These are phyloP conservation scores for Geotrichum fermentans DNA, from an alignment of 1,139 yeast genomes.

Conservation along the genomic window DNA sequence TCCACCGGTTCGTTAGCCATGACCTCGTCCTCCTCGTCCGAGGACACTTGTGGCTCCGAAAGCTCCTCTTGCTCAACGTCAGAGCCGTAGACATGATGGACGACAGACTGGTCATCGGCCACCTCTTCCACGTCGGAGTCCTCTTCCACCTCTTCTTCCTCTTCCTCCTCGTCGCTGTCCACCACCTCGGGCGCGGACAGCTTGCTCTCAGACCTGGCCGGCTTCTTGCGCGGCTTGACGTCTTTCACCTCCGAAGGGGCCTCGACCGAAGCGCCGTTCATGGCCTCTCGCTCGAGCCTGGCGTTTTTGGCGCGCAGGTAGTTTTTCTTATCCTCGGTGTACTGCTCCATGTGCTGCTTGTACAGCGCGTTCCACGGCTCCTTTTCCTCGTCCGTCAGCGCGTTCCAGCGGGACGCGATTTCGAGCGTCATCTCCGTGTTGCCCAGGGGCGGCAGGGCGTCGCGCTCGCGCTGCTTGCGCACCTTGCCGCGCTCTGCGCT, in stretches of 20 bases:
- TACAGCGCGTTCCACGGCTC: conserved; percentile 73
- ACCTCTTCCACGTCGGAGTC: conserved; percentile 4
- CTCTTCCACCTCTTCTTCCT: conserved; percentile 8
- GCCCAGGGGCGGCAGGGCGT: conserved; percentile 57
- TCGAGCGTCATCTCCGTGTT: conserved; percentile 76
- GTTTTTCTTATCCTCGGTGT: conserved; percentile 59
- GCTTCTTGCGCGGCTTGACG: neutral
- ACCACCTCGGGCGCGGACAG: neutral
- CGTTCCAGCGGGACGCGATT: conserved; percentile 74
- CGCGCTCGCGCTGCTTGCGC: conserved; percentile 58
- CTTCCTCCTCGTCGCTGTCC: conserved; percentile 12
- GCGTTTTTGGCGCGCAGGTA: too few relatives aligned
- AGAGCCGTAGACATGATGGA: conserved; percentile 4
- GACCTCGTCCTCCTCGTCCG: conserved; percentile 12
- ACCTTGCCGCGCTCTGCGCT: conserved; percentile 39
- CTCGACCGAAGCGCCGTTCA: conserved; percentile 1
- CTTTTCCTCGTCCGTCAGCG: conserved; percentile 60
- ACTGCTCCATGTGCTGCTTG: conserved; percentile 56
- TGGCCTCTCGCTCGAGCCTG: too few relatives aligned
- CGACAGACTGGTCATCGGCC: neutral
- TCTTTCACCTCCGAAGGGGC: too few relatives aligned
- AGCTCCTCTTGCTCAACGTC: conserved; percentile 11
- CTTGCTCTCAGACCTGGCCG: neutral
- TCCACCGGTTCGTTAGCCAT: conserved; percentile 6
- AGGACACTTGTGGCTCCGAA: too few relatives aligned